A percentile compares a stretch with the other conserved stretches of the same genome.
Evolutionary conservation across 257 asterid genomes (phyloP).

Genomic region (Fraxinus pennsylvanica): DNA sequence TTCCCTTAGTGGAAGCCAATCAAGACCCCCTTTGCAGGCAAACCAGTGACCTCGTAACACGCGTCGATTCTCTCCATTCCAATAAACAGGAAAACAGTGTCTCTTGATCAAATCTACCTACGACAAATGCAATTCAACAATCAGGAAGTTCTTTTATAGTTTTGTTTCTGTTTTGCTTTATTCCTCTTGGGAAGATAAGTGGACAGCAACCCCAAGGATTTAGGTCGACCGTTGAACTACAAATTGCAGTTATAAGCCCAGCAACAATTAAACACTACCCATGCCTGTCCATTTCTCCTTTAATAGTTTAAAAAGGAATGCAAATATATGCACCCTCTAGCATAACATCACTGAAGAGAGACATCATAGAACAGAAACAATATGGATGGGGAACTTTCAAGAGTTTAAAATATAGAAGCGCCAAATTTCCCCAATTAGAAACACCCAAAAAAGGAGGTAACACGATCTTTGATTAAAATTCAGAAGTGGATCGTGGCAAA

Average conservation of each 20-base stretch:
- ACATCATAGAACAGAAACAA: background rate
- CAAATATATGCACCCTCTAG: background rate
- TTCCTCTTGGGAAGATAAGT: background rate
- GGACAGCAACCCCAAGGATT: background rate
- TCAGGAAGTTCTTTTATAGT: background rate
- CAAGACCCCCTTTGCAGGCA: constrained; percentile 93
- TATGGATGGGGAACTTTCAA: background rate
- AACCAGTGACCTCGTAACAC: constrained; percentile 98
- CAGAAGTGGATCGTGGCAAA: background rate
- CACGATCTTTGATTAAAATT: background rate
- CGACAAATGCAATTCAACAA: constrained; percentile 20
- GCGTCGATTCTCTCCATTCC: constrained; percentile 92
- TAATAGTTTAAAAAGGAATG: background rate
- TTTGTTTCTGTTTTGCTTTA: background rate
- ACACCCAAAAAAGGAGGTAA: background rate
- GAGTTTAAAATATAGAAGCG: background rate
- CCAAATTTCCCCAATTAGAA: background rate
- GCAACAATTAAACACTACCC: background rate
- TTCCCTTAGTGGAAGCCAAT: constrained; percentile 96
- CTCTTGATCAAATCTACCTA: constrained; percentile 93
- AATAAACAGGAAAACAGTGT: constrained; percentile 94
- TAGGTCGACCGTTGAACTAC: background rate
- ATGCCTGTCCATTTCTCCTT: background rate
- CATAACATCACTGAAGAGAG: background rate
- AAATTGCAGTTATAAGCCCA: background rate